Conservation (phyloP, 2,329 filamentous ascomycete genomes). For the Ophiostoma angusticollis region DNA sequence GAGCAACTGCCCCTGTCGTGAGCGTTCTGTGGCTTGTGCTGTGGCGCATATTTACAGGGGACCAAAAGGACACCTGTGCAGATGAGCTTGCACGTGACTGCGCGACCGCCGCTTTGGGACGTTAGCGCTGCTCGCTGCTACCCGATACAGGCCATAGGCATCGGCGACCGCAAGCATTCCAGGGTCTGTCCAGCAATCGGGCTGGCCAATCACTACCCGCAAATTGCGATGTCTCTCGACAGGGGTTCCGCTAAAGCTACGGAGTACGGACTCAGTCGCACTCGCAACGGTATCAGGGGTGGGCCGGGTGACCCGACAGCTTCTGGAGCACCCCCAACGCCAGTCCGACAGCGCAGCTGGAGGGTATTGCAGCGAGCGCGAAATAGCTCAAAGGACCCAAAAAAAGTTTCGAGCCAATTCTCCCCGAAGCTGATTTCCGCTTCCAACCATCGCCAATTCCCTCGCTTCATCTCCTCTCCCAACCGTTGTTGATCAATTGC, state of each 20-base stretch:
- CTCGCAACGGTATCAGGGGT: too few relatives aligned
- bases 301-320: too few relatives aligned
- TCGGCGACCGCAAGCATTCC: too few relatives aligned
- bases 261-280: too few relatives aligned
- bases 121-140: too few relatives aligned
- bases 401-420: conserved; percentile 10
- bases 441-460: conserved; percentile 10
- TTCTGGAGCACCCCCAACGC: neutral
- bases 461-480: conserved; percentile 6
- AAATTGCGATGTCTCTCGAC: too few relatives aligned
- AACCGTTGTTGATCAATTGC: neutral
- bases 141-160: too few relatives aligned
- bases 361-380: conserved; percentile 7
- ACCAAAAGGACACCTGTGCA: conserved; percentile 5
- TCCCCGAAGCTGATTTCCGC: conserved; percentile 7
- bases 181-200: too few relatives aligned
- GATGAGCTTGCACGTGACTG: neutral
- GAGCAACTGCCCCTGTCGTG: too few relatives aligned
- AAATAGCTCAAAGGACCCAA: conserved; percentile 1
- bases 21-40: neutral
- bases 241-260: too few relatives aligned
- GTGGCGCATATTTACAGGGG: neutral
- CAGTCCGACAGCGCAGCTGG: conserved; percentile 4
- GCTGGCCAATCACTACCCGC: too few relatives aligned
- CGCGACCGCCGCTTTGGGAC: neutral